Percentiles rank a stretch among this genome's conserved stretches.
phyloP scores from a whole-genome alignment of 108 stramenopile species.

The Pseudonitzschia pungens region DNA sequence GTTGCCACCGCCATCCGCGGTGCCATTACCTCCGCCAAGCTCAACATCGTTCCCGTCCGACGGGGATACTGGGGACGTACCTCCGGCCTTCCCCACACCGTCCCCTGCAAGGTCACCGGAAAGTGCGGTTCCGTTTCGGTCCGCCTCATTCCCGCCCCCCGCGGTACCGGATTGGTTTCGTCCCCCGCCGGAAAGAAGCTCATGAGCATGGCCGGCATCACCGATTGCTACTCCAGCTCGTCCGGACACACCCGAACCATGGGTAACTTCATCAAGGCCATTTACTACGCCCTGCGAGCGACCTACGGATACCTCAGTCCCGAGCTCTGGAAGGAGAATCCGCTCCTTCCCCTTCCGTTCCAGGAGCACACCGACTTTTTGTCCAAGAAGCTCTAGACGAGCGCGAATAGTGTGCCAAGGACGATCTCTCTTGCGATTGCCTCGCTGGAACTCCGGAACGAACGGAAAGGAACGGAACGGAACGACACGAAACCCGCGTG shows the following conservation, averaged over 20 bases:
- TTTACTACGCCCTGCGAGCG: constrained; percentile 95
- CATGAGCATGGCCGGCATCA: constrained; percentile 98
- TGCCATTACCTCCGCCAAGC: constrained; percentile 99
- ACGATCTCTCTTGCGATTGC: neutral
- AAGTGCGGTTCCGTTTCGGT: constrained; percentile 99
- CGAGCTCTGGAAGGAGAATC: constrained; percentile 98
- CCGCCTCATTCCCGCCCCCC: constrained; percentile 99
- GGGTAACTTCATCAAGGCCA: constrained; percentile 99
- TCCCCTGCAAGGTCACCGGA: constrained; percentile 99
- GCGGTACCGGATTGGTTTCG: constrained; percentile 99
- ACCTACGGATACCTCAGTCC: constrained; percentile 99
- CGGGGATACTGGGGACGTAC: constrained; percentile 99
- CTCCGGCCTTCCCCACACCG: constrained; percentile 96
- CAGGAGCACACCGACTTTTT: constrained; percentile 99
- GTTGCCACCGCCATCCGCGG: constrained; percentile 99
- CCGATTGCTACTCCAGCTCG: constrained; percentile 92
- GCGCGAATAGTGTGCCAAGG: neutral
- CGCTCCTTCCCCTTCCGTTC: constrained; percentile 83
- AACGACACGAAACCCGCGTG: too few relatives aligned
- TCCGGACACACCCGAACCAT: constrained; percentile 99
- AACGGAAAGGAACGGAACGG: too few relatives aligned
- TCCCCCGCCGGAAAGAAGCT: constrained; percentile 99
- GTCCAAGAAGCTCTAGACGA: constrained; percentile 81
- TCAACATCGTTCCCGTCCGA: constrained; percentile 97
- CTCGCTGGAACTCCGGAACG: too few relatives aligned